phyloP scores from a whole-genome alignment of 306 rosid genomes.

The Nissolia schottii region DNA sequence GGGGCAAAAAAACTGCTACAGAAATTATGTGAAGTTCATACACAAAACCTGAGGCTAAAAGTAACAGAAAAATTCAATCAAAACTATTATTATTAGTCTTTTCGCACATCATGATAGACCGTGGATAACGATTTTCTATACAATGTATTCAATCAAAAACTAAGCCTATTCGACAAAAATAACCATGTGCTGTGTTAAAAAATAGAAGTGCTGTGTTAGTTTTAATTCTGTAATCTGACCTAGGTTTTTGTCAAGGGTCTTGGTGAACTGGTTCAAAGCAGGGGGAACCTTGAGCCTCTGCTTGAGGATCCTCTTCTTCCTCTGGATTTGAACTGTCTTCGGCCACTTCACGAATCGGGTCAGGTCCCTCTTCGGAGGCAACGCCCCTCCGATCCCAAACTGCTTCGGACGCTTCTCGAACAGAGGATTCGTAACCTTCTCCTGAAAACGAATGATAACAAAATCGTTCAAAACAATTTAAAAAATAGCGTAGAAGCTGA shows the following conservation, averaged over 20 bases:
- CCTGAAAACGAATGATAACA: slow-evolving; percentile 18
- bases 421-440: slow-evolving; percentile 58
- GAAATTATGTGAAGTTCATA: too few relatives aligned
- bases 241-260: slow-evolving; percentile 70
- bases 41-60: too few relatives aligned
- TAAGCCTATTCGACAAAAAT: not conserved
- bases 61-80: too few relatives aligned
- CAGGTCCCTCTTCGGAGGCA: slow-evolving; percentile 74
- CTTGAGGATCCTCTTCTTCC: slow-evolving; percentile 66
- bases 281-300: slow-evolving; percentile 79
- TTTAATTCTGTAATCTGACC: too few relatives aligned
- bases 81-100: not conserved
- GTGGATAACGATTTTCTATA: not conserved
- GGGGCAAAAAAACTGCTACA: too few relatives aligned
- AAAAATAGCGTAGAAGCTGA: not conserved
- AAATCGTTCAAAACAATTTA: not conserved
- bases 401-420: slow-evolving; percentile 70
- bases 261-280: slow-evolving; percentile 72
- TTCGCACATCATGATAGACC: not conserved
- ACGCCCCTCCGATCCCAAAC: slow-evolving; percentile 77
- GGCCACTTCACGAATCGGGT: slow-evolving; percentile 73
- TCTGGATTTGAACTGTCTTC: slow-evolving; percentile 47
- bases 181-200: too few relatives aligned
- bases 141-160: not conserved
- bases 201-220: too few relatives aligned